These are phyloP conservation scores for Fusarium graminum DNA, from an alignment of 2,329 filamentous ascomycete genomes.

Conservation along the genomic window DNA sequence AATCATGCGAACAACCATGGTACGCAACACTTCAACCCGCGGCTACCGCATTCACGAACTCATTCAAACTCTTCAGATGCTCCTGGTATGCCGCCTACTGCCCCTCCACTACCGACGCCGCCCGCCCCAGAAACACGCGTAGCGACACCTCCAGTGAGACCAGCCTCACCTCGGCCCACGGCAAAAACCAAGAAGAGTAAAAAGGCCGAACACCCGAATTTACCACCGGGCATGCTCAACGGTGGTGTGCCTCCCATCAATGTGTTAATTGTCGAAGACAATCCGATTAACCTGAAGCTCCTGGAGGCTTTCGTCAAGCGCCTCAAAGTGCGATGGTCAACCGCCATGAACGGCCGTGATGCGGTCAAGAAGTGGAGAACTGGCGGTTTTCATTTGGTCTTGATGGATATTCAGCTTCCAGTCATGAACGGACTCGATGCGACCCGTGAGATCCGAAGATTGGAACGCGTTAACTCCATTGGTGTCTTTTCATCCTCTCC, in stretches of 20 bases:
- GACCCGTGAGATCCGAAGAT: constrained; percentile 90
- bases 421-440: constrained; percentile 97
- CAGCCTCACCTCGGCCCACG: constrained; percentile 63
- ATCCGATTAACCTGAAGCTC: constrained; percentile 95
- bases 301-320: constrained; percentile 96
- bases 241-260: constrained; percentile 94
- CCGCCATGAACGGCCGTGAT: constrained; percentile 94
- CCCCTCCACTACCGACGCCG: constrained; percentile 65
- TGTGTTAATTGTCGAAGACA: constrained; percentile 97
- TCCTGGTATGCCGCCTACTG: constrained; percentile 58
- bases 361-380: constrained; percentile 93
- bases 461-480: constrained; percentile 92
- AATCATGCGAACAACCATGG: constrained; percentile 54
- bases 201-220: constrained; percentile 61
- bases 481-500: constrained; percentile 86
- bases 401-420: constrained; percentile 98
- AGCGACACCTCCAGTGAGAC: constrained; percentile 65
- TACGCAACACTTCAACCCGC: constrained; percentile 54
- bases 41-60: constrained; percentile 66
- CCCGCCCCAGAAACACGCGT: constrained; percentile 68
- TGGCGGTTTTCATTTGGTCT: constrained; percentile 93
- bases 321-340: constrained; percentile 95
- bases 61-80: constrained; percentile 71
- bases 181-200: constrained; percentile 65
- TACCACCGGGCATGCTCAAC: constrained; percentile 77